Percentiles rank a stretch among this genome's conserved stretches.
These are phyloP conservation scores for Albophoma yamanashiensis DNA, from an alignment of 2,329 filamentous ascomycete species.

Conservation along the genomic window DNA sequence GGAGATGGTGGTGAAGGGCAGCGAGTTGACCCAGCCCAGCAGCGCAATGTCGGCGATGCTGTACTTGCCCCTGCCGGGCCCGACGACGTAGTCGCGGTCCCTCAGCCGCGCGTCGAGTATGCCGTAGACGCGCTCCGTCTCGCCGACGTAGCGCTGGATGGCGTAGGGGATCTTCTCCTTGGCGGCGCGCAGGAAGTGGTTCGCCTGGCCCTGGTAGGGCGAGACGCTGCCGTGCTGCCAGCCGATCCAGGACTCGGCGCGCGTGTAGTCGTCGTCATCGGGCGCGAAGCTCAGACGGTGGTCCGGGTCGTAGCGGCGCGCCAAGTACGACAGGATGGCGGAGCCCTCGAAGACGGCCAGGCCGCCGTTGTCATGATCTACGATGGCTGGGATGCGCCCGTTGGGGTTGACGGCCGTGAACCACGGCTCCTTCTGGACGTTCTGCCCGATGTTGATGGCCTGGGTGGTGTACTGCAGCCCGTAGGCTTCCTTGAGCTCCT, in stretches of 20 bases:
- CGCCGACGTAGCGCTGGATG: conserved; percentile 64
- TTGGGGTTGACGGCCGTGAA: conserved; percentile 53
- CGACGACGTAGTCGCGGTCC: conserved; percentile 40
- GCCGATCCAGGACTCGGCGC: conserved; percentile 40
- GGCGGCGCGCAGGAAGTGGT: conserved; percentile 60
- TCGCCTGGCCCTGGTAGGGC: conserved; percentile 63
- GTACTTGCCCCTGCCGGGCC: conserved; percentile 42
- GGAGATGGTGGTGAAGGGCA: conserved; percentile 23
- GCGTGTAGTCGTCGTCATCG: conserved; percentile 26
- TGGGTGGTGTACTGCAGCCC: conserved; percentile 49
- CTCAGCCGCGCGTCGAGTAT: conserved; percentile 57
- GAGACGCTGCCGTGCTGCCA: conserved; percentile 69
- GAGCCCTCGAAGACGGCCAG: conserved; percentile 65
- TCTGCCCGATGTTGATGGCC: conserved; percentile 46
- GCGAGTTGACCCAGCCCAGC: conserved; percentile 54
- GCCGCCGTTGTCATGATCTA: conserved; percentile 52
- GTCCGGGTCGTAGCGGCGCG: conserved; percentile 60
- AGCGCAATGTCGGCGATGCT: conserved; percentile 63
- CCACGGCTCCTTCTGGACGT: conserved; percentile 59
- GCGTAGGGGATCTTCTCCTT: conserved; percentile 61
- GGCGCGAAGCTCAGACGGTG: conserved; percentile 22
- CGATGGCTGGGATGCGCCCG: conserved; percentile 53
- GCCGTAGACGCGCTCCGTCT: conserved; percentile 63
- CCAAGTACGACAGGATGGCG: conserved; percentile 64
- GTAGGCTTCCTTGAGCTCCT: conserved; percentile 57